Percentiles rank a stretch among this genome's conserved stretches.
Evolutionary conservation across 2,329 filamentous ascomycete species (phyloP).

Genomic region (Xylariaceae sp.): DNA sequence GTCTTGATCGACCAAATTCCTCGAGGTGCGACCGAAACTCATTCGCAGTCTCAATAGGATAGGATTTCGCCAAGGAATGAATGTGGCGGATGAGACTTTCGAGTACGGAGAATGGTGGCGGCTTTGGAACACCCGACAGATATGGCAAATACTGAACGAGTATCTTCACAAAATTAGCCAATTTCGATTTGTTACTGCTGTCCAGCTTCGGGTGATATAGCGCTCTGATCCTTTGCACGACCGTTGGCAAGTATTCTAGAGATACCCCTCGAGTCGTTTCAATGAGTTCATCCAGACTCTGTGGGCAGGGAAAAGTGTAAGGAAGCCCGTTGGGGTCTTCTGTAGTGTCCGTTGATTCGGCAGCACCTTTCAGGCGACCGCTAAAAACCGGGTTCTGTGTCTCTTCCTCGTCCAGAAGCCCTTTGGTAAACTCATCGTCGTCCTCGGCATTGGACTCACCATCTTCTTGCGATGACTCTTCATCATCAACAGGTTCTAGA

Average conservation of each 20-base stretch:
- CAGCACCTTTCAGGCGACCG: conserved; percentile 32
- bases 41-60: conserved; percentile 74
- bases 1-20: conserved; percentile 52
- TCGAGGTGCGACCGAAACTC: conserved; percentile 76
- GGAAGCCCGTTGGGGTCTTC: conserved; percentile 64
- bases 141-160: conserved; percentile 66
- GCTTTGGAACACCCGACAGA: conserved; percentile 46
- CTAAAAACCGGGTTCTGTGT: conserved; percentile 56
- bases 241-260: conserved; percentile 68
- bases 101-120: conserved; percentile 65
- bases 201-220: conserved; percentile 89
- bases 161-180: conserved; percentile 67
- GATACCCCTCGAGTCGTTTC: conserved; percentile 65
- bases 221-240: conserved; percentile 87
- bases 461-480: conserved; percentile 56
- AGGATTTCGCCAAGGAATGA: conserved; percentile 88
- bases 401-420: conserved; percentile 64
- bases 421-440: conserved; percentile 74
- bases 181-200: conserved; percentile 80
- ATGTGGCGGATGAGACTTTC: conserved; percentile 87
- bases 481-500: conserved; percentile 58
- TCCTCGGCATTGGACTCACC: conserved; percentile 46
- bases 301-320: conserved; percentile 85
- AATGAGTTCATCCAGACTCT: conserved; percentile 74
- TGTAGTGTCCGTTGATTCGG: conserved; percentile 48